phyloP scores from a whole-genome alignment of 2,329 filamentous ascomycete genomes.

The Zarea fungicola region DNA sequence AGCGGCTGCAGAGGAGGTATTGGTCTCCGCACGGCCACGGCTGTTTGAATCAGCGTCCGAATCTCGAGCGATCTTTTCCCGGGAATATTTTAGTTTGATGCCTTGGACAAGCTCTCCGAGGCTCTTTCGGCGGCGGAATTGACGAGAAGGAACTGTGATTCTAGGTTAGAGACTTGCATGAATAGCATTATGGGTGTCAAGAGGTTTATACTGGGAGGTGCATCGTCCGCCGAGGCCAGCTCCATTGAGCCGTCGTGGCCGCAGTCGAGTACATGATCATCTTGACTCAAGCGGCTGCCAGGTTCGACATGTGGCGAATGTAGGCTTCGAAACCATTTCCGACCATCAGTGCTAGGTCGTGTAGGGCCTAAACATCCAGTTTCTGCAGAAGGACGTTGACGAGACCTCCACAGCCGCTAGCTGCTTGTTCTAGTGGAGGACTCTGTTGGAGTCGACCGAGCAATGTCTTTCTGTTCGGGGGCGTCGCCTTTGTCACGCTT shows the following conservation, averaged over 20 bases:
- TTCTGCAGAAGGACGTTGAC: slow-evolving; percentile 14
- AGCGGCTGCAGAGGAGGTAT: not conserved
- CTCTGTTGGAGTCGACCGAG: slow-evolving; percentile 1
- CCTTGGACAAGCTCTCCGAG: slow-evolving; percentile 26
- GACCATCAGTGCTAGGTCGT: slow-evolving; percentile 5
- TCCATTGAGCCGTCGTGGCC: not conserved
- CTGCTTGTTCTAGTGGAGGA: slow-evolving; percentile 17
- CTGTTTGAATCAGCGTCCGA: not conserved
- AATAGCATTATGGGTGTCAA: not conserved
- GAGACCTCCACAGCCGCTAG: slow-evolving; percentile 25
- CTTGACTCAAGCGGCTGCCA: not conserved
- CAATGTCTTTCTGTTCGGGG: slow-evolving; percentile 6
- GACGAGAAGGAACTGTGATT: slow-evolving; percentile 4
- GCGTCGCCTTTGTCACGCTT: slow-evolving; percentile 10
- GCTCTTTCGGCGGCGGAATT: slow-evolving; percentile 21
- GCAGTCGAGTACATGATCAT: not conserved
- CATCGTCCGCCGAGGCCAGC: not conserved
- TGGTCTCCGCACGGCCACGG: slow-evolving; percentile 1
- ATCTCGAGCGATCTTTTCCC: slow-evolving; percentile 17
- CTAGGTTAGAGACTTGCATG: slow-evolving; percentile 13
- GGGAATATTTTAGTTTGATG: slow-evolving; percentile 23
- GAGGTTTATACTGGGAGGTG: not conserved
- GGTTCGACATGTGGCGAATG: not conserved
- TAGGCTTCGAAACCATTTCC: slow-evolving; percentile 11
- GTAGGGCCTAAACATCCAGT: slow-evolving; percentile 4